Evolutionary conservation across 352 stramenopile species (phyloP).

Genomic region (Globisporangium splendens): DNA sequence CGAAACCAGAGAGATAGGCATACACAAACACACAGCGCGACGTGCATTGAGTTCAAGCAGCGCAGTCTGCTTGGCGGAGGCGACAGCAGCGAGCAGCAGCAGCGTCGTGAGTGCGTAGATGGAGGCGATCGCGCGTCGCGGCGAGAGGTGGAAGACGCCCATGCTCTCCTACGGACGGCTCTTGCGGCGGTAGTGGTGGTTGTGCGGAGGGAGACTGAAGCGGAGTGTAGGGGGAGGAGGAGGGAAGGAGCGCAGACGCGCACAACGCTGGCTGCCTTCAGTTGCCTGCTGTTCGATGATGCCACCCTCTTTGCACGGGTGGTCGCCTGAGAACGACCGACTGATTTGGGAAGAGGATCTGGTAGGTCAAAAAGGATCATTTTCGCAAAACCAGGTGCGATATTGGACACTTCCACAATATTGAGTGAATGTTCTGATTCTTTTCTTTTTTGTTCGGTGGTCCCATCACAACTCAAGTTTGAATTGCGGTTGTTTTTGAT

Average conservation of each 20-base stretch:
- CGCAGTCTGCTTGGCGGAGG: constrained; percentile 7
- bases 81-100: neutral
- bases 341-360: constrained; percentile 1
- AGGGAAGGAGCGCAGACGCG: neutral
- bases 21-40: constrained; percentile 1
- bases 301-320: neutral
- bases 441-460: neutral
- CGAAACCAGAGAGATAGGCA: neutral
- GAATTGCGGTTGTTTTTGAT: neutral
- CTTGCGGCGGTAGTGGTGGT: no score
- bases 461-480: constrained; percentile 1
- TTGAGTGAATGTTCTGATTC: no score
- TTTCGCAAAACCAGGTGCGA: neutral
- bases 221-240: neutral
- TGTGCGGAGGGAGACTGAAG: neutral
- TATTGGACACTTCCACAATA: neutral
- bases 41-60: constrained; percentile 6
- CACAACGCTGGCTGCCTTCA: neutral
- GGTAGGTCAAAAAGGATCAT: neutral
- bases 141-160: no score
- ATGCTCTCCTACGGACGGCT: neutral
- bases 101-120: neutral
- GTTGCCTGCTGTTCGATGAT: neutral
- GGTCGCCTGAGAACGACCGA: neutral
- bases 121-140: neutral